These are phyloP conservation scores for Solanum bulbocastanum DNA, from an alignment of 257 asterid species.

Conservation along the genomic window DNA sequence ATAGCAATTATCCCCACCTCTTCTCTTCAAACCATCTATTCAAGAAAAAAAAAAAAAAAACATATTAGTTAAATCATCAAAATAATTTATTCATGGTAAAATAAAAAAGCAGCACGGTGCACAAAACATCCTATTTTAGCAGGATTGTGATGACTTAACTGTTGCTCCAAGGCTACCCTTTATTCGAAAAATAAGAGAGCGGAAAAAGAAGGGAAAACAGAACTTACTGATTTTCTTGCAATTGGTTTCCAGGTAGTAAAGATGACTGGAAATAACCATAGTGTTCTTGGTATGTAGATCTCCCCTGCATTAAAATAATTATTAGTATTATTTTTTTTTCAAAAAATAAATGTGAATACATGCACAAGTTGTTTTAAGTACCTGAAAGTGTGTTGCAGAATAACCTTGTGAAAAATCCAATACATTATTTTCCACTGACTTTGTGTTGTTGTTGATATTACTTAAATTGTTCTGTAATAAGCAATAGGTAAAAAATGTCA, in stretches of 20 bases:
- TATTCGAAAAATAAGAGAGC: too few relatives aligned
- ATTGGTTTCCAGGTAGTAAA: conserved; percentile 36
- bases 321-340: not conserved
- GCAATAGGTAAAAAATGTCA: not conserved
- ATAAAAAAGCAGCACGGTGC: not conserved
- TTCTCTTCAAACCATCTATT: conserved; percentile 55
- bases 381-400: conserved; percentile 70
- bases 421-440: conserved; percentile 37
- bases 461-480: conserved; percentile 22
- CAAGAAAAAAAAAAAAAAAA: not conserved
- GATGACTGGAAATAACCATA: conserved; percentile 41
- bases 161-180: not conserved
- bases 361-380: conserved; percentile 4
- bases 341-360: not conserved
- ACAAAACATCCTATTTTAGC: not conserved
- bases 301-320: conserved; percentile 27
- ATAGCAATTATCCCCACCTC: conserved; percentile 30
- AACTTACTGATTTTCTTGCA: conserved; percentile 74
- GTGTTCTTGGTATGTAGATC: conserved; percentile 38
- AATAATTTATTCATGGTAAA: not conserved
- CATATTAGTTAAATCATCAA: not conserved
- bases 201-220: not conserved
- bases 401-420: conserved; percentile 77
- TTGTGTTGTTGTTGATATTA: conserved; percentile 13
- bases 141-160: not conserved